A percentile compares a stretch with the other conserved stretches of the same genome.
Evolutionary conservation across 2,329 filamentous ascomycete genomes (phyloP).

Genomic region (Penicillium nordicum): DNA sequence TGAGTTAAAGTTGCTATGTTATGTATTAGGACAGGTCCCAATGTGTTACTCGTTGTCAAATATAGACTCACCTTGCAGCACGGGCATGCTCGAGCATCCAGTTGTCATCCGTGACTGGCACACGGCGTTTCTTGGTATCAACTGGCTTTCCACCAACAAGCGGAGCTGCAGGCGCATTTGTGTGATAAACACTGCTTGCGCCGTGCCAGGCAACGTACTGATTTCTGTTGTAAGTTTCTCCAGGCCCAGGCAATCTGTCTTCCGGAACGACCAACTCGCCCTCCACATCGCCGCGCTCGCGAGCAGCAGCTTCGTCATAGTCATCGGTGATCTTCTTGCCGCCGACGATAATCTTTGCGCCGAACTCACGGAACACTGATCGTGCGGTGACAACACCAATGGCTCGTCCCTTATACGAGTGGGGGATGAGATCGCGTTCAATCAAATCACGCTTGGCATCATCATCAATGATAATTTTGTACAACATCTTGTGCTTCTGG

Average conservation of each 20-base stretch:
- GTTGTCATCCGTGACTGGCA: slow-evolving; percentile 87
- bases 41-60: neutral
- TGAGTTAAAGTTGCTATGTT: slow-evolving; percentile 74
- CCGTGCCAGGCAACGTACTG: slow-evolving; percentile 99
- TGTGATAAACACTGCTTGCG: slow-evolving; percentile 92
- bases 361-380: slow-evolving; percentile 96
- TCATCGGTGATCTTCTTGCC: slow-evolving; percentile 84
- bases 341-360: slow-evolving; percentile 87
- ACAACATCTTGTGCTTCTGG: slow-evolving; percentile 92
- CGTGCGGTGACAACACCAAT: slow-evolving; percentile 96
- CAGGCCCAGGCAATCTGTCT: slow-evolving; percentile 70
- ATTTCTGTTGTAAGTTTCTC: slow-evolving; percentile 95
- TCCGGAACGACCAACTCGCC: slow-evolving; percentile 89
- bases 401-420: slow-evolving; percentile 96
- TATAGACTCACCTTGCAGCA: slow-evolving; percentile 69
- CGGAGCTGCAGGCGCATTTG: slow-evolving; percentile 71
- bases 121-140: slow-evolving; percentile 77
- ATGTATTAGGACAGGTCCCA: slow-evolving; percentile 14
- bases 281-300: slow-evolving; percentile 74
- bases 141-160: slow-evolving; percentile 67
- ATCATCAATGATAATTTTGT: slow-evolving; percentile 97
- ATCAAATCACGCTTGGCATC: slow-evolving; percentile 98
- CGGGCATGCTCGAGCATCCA: slow-evolving; percentile 96
- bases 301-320: slow-evolving; percentile 74
- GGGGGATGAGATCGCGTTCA: slow-evolving; percentile 89